Evolutionary conservation across 345 rosid genomes (phyloP), one percentile per base, ranked within the genome.

Genomic region (Odontarrhena argentea): DNA sequence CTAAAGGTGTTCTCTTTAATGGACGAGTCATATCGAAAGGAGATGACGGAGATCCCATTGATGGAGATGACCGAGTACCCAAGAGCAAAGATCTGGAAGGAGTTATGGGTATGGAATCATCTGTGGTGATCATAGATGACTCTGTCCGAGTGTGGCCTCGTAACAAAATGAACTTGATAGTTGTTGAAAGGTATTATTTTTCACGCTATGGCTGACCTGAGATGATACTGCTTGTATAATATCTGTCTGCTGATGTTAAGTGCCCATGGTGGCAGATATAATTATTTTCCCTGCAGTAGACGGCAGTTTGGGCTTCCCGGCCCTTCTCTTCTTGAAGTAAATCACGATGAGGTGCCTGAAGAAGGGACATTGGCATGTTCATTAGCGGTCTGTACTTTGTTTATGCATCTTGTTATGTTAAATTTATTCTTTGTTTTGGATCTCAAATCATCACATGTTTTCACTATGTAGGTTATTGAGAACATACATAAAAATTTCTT

Each of bases 51-150:
- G 99, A 89, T 73, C 81, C 84, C 9, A 49, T 78, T 64, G 96
- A 94, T 50, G 81, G 93, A 36, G 99, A 91, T 68, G 99, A 89
- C 57, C 83, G 99, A 77, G 85, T 80, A 75, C 91, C 97, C 26
- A 92, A 89, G 84, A 89, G 81, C 65, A 94, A 94, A 87, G 99
- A 94, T 85, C 84, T 94, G 68, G 99, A 94, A 80, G 99, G 99
- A 44, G 99, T 94, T 63, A 57, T 94, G 79, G 99, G 99, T 46
- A 87, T 94, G 99, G 97, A 94, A 75, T 94, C 99, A 3, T 81
- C 84, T 74, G 99, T 94, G 15, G 93, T 94, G 45, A 91, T 94
- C 64, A 81, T 94, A 66, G 99, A 94, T 11, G 99, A 94, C 78
- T 94, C 99, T 55, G 87, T 91, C 49, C 86, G 96, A 71, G 97